Evolutionary conservation across 805 yeast species (phyloP).

Genomic region (Cyberlindnera euphorbiiphila): DNA sequence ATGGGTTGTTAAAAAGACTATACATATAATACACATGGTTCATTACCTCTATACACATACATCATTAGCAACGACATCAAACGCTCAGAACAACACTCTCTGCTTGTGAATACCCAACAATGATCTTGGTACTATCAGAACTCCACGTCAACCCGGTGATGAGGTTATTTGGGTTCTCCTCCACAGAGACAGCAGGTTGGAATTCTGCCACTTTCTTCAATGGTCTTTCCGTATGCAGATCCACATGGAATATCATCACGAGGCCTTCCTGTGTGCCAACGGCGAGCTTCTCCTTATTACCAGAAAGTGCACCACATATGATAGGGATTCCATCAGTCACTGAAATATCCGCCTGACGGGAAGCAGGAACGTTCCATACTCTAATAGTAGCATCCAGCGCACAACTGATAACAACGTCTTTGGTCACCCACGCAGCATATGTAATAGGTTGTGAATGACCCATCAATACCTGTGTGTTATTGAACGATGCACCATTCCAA

Average conservation of each 20-base stretch:
- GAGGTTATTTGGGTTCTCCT: slow-evolving; percentile 21
- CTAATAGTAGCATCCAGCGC: slow-evolving; percentile 71
- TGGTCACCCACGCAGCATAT: slow-evolving; percentile 51
- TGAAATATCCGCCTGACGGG: slow-evolving; percentile 35
- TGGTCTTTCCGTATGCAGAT: slow-evolving; percentile 12
- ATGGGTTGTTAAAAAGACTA: no score
- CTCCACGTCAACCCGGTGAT: slow-evolving; percentile 36
- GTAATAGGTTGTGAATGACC: slow-evolving; percentile 61
- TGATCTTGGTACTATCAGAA: slow-evolving; percentile 24
- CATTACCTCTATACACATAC: no score
- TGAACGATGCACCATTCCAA: slow-evolving; percentile 67
- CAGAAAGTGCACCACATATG: slow-evolving; percentile 49
- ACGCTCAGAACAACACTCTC: slow-evolving; percentile 24
- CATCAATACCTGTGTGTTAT: slow-evolving; percentile 42
- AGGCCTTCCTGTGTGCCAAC: slow-evolving; percentile 66
- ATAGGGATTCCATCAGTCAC: slow-evolving; percentile 51
- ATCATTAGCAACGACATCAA: not conserved
- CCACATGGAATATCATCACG: slow-evolving; percentile 49
- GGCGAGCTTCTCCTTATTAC: slow-evolving; percentile 45
- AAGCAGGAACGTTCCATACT: slow-evolving; percentile 59
- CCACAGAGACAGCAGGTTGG: slow-evolving; percentile 19
- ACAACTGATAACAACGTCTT: slow-evolving; percentile 42
- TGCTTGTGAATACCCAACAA: slow-evolving; percentile 31
- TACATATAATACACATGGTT: no score
- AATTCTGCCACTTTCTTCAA: slow-evolving; percentile 24